Conservation (phyloP, 1,139 yeast genomes). For the Zygoascus hellenicus region DNA sequence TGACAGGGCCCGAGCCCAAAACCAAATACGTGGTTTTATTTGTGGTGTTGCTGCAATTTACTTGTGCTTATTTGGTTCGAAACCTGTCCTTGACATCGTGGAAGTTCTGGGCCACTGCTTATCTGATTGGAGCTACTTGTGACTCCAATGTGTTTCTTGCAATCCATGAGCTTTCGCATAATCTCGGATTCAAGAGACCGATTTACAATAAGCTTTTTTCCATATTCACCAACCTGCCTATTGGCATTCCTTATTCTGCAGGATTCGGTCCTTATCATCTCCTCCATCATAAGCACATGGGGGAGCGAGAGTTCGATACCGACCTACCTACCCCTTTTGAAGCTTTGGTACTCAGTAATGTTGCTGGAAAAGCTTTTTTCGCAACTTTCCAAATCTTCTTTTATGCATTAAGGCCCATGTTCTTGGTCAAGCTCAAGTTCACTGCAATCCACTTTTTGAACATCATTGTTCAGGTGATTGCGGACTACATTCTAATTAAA, state of each 20-base stretch:
- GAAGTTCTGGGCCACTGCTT: constrained; percentile 59
- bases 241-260: constrained; percentile 86
- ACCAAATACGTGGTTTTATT: constrained; percentile 69
- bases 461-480: constrained; percentile 52
- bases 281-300: constrained; percentile 83
- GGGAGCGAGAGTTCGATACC: constrained; percentile 80
- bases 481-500: constrained; percentile 52
- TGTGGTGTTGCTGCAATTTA: constrained; percentile 61
- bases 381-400: constrained; percentile 86
- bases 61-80: constrained; percentile 55
- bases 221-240: constrained; percentile 73
- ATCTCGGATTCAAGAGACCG: constrained; percentile 77
- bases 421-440: constrained; percentile 66
- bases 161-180: constrained; percentile 83
- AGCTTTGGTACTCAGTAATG: constrained; percentile 64
- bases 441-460: constrained; percentile 71
- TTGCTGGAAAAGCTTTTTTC: constrained; percentile 83
- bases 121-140: constrained; percentile 78
- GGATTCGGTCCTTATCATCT: constrained; percentile 91
- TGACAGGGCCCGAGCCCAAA: constrained; percentile 80
- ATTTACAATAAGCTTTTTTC: constrained; percentile 71
- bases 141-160: constrained; percentile 81
- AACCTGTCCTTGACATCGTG: constrained; percentile 49
- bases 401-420: constrained; percentile 87
- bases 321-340: constrained; percentile 81